These are phyloP conservation scores for Cordyceps pruinosa DNA, from an alignment of 2,329 filamentous ascomycete species.

Conservation along the genomic window DNA sequence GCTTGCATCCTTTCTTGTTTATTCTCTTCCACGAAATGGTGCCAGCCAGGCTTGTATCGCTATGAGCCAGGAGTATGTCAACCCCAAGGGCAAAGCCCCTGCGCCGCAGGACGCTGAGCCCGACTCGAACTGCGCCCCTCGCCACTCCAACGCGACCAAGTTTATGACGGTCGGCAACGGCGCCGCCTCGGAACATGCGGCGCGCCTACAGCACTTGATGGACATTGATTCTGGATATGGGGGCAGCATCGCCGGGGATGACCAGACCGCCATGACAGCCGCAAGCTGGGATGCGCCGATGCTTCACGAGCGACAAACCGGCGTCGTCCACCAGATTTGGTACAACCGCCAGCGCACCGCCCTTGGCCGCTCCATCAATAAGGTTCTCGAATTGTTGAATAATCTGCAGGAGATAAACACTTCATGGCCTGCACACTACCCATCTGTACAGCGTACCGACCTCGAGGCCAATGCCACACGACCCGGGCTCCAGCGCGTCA, in stretches of 20 bases:
- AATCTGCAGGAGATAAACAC: constrained; percentile 83
- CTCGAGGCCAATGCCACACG: constrained; percentile 56
- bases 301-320: constrained; percentile 51
- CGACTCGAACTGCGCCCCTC: constrained; percentile 22
- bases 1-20: not conserved
- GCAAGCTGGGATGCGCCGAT: constrained; percentile 40
- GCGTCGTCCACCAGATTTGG: constrained; percentile 85
- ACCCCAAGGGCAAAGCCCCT: constrained; percentile 46
- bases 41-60: constrained; percentile 21
- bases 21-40: not conserved
- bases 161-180: constrained; percentile 89
- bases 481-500: constrained; percentile 27
- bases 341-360: constrained; percentile 89
- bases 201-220: constrained; percentile 71
- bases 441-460: constrained; percentile 64
- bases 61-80: constrained; percentile 57
- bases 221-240: constrained; percentile 91
- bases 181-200: constrained; percentile 72
- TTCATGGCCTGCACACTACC: constrained; percentile 92
- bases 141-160: constrained; percentile 40
- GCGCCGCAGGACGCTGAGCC: constrained; percentile 24
- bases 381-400: constrained; percentile 76
- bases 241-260: constrained; percentile 65
- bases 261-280: constrained; percentile 40
- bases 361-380: constrained; percentile 80